Evolutionary conservation across 1,284 basidiomycete genomes (phyloP), one percentile per base, ranked within the genome.

Genomic region (Leucoagaricus sp.): DNA sequence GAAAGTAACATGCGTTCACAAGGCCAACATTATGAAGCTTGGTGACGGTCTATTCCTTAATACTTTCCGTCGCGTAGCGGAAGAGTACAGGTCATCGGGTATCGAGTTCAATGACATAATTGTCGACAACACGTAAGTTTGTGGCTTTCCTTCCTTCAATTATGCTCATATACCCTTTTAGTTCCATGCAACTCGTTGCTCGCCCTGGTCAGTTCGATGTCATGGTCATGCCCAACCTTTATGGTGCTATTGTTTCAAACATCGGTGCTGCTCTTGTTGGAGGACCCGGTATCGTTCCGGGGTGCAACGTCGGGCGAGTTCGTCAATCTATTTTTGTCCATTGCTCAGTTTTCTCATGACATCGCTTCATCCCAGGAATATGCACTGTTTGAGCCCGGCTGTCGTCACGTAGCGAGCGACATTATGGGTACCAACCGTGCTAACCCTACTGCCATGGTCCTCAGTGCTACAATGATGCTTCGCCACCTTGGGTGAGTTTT

Each of bases 11-110:
- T 98, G 96, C 72, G 96, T 99, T 49, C 97, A 99, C 89, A 99
- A 99, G 80, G 97, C 97, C 70, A 99, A 99, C 83, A 99, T 99
- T 82, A 99, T 99, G 97, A 99, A 99, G 79, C 88, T 99, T 67
- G 96, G 96, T 73, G 97, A 99, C 71, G 97, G 97, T 77, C 87
- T 99, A 49, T 99, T 99, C 88, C 85, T 99, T 67, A 97, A 96
- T 79, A 98, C 96, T 28, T 99, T 98, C 89, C 92, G 95, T 67
- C 84, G 86, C 61, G 86, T 99, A 59, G 97, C 96, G 36, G 93
- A 99, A 75, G 91, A 94, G 69, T 99, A 99, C 86, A 93, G 89
- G 78, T 88, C 87, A 60, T 84, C 90, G 57, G 97, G 97, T 54
- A 96, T 99, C 70, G 84, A 87, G 68, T 93, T 84, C 71, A 96